Base-by-base conservation (phyloP, 2,329 filamentous ascomycete species). In the Pestalotiopsis sp. region DNA sequence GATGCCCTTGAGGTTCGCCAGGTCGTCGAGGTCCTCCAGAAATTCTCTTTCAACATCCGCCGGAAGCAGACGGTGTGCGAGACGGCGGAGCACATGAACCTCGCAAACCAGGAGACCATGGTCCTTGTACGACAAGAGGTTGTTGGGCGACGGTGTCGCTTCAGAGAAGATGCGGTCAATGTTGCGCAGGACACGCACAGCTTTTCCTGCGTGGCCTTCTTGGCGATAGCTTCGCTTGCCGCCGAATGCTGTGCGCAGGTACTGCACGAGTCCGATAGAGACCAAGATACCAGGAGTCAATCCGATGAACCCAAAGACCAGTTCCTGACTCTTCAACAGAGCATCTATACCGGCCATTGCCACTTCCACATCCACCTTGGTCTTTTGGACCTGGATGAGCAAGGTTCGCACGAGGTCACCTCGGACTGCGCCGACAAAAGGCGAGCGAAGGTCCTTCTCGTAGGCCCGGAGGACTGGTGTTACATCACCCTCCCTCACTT, bases 241-340 rank as follows among this genome's bases (percentile, higher is more conserved):
- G 58, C 91, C 92, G 69, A 97, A 88, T 0, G 90, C 78, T 20
- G 89, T 86, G 49, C 87, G 85, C 1, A 97, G 78, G 84, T 95
- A 98, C 72, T 90, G 89, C 61, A 91, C 81, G 12, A 90, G 81
- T n/a, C 90, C 91, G 71, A 95, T 89, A 2, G 91, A 92, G 49
- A 98, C 93, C 38, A 99, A 84, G n/a, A 98, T 87, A 13, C 96
- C 95, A 0, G 96, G 96, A 0, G 96, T 98, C 31, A 99, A 84
- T 5, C 95, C 95, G 49, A 99, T 91, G 76, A 99, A 97, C n/a
- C 94, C 96, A 82, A 99, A 99, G 27, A 99, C 93, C 62, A 99
- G 87, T 78, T 99, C 95, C 78, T 99, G 96, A 76, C 95, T 98
- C 83, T 96, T 97, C 69, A 99, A 86, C 39, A 99, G 87, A 41